phyloP scores from a whole-genome alignment of 768 basidiomycete genomes.

The Mycena metata region DNA sequence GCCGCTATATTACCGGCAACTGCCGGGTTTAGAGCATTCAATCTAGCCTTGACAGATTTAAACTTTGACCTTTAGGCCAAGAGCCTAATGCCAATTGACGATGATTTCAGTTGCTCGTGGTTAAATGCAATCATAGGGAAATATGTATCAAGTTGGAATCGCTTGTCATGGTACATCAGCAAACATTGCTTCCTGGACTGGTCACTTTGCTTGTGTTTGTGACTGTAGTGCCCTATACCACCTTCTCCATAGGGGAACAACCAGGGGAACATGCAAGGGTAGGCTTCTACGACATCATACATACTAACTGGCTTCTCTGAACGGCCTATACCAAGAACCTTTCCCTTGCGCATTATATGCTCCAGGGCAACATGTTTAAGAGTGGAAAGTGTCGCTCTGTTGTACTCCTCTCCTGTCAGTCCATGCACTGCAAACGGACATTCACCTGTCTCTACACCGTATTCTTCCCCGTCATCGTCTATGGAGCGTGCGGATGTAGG shows the following conservation, averaged over 20 bases:
- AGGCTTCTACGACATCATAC: no score
- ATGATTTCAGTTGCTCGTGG: no score
- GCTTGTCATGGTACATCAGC: no score
- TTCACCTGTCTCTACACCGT: slow-evolving; percentile 40
- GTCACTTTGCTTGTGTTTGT: slow-evolving; percentile 40
- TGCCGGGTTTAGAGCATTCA: slow-evolving; percentile 42
- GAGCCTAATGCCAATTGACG: slow-evolving; percentile 15
- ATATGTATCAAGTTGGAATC: no score
- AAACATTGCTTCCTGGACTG: slow-evolving; percentile 41
- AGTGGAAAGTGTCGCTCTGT: slow-evolving; percentile 37
- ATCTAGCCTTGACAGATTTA: slow-evolving; percentile 38
- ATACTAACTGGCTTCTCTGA: no score
- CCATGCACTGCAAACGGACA: no score
- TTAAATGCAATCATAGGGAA: no score
- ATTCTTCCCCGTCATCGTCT: slow-evolving; percentile 44
- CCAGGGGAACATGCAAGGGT: no score
- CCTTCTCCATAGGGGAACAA: slow-evolving; percentile 56
- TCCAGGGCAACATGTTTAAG: slow-evolving; percentile 45
- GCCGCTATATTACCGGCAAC: slow-evolving; percentile 38
- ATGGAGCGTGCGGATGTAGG: slow-evolving; percentile 30
- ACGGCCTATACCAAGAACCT: slow-evolving; percentile 46
- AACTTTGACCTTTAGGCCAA: slow-evolving; percentile 46
- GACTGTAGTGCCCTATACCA: slow-evolving; percentile 37
- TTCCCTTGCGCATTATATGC: slow-evolving; percentile 42
- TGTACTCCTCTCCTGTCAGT: slow-evolving; percentile 44